phyloP scores from a whole-genome alignment of 179 eudicot species.

The Silene coronaria region DNA sequence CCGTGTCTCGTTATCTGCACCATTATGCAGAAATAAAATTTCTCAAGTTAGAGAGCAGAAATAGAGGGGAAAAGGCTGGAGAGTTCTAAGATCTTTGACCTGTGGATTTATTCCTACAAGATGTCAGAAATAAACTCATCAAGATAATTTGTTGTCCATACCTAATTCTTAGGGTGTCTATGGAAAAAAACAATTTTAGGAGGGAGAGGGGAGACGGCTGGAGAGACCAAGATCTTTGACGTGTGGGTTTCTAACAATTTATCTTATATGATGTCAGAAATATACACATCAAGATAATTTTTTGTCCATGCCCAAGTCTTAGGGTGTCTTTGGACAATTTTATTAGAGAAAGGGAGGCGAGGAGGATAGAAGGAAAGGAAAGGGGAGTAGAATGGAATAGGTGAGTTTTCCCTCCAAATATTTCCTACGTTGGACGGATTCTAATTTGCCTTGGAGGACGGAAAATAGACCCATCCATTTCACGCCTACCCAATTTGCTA shows the following conservation, averaged over 20 bases:
- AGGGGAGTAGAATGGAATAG: too few relatives aligned
- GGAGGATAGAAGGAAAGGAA: too few relatives aligned
- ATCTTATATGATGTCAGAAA: neutral
- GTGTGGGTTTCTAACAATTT: neutral
- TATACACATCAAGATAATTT: neutral
- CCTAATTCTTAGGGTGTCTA: neutral
- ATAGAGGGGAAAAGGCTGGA: neutral
- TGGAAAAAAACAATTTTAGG: too few relatives aligned
- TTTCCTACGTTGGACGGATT: too few relatives aligned
- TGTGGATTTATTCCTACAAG: neutral
- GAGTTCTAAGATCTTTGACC: neutral
- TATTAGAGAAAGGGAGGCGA: too few relatives aligned
- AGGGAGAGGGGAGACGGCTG: neutral
- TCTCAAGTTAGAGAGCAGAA: neutral
- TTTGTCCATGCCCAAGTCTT: neutral
- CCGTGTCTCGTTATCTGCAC: slow-evolving; percentile 31
- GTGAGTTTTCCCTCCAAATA: too few relatives aligned
- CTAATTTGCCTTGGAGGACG: too few relatives aligned
- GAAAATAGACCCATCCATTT: too few relatives aligned
- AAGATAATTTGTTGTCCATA: neutral
- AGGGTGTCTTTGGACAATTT: too few relatives aligned
- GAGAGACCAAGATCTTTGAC: neutral
- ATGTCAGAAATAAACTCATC: neutral
- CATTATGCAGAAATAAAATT: slow-evolving; percentile 7
- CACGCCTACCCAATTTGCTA: too few relatives aligned